Conservation (phyloP, 2,329 filamentous ascomycete species). For the Bisporella sp. region DNA sequence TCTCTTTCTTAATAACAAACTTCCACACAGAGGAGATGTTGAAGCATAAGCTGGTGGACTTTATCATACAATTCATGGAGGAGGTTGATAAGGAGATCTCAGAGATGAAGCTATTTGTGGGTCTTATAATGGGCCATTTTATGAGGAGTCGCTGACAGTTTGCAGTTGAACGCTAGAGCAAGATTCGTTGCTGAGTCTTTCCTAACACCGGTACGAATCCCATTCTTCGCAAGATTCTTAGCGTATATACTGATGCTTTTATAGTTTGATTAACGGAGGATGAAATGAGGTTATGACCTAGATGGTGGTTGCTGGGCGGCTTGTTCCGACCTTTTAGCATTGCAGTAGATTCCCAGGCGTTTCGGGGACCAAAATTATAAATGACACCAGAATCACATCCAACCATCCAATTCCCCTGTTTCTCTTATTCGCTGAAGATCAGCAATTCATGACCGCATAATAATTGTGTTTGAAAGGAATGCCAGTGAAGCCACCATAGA, state of each 20-base stretch:
- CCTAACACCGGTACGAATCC: slow-evolving; percentile 69
- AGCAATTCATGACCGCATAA: no score
- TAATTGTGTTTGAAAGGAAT: no score
- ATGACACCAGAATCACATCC: no score
- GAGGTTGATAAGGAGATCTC: slow-evolving; percentile 99
- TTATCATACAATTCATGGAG: slow-evolving; percentile 99
- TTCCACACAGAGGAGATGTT: slow-evolving; percentile 98
- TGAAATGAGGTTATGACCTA: not conserved
- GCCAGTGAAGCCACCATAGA: no score
- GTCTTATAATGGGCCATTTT: slow-evolving; percentile 29
- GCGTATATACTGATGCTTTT: not conserved
- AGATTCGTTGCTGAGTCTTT: slow-evolving; percentile 98
- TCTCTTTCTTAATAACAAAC: slow-evolving; percentile 97
- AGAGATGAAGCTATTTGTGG: slow-evolving; percentile 99
- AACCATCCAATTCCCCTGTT: no score
- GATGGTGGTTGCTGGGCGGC: not conserved
- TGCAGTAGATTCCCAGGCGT: not conserved
- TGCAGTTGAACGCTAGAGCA: slow-evolving; percentile 86
- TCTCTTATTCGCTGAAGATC: no score
- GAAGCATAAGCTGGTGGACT: slow-evolving; percentile 98
- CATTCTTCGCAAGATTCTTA: not conserved
- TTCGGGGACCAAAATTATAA: not conserved
- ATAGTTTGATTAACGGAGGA: not conserved
- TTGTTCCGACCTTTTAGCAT: not conserved
- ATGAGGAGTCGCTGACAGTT: slow-evolving; percentile 24